Evolutionary conservation across 371 early-diverging fungal genomes (phyloP), one percentile per base, ranked within the genome.

Genomic region (Rhizopus stolonifer): DNA sequence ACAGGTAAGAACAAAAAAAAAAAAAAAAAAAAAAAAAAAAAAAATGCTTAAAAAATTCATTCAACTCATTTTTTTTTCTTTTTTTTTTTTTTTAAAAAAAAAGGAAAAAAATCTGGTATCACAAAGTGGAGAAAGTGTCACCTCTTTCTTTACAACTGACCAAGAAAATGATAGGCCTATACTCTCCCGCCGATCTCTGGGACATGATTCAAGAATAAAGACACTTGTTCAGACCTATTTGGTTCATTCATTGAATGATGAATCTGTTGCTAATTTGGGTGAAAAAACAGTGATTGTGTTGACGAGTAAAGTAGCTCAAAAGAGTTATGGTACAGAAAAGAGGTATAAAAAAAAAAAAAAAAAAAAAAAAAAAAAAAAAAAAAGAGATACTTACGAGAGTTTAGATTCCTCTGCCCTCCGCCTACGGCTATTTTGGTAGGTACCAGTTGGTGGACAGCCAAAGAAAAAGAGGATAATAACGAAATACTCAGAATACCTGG

Each of bases 241-340:
- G 25, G 26, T 18, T 6, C 8, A 43, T 11, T 44, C 46, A 4
- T 39, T 51, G 26, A 49, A 54, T 13, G 64, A 65, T 15, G 61
- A 67, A 46, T 71, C 66, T 11, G 72, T 75, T 8, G 57, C 56
- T 17, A 32, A 32, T 13, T 18, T 52, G 26, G 63, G 57, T 17
- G 85, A 86, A 67, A 85, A 82, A 43, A 79, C 83, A 0, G 80
- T 85, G 2, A 68, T 87, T 62, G 80, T 88, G 11, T 59, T 88
- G 46, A 87, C 88, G 14, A 81, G 85, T 21, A 88, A 88, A 54
- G 89, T 89, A n/a, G 89, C 87, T 5, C 89, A 89, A 70, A 89
- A 89, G 58, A 85, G 85, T n/a, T 89, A 89, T 52, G 89, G 89
- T 18, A 86, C 88, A 13, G 89, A 89, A 58, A 89, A 89, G 65